Evolutionary conservation across 495 filamentous ascomycete genomes (phyloP), one percentile per base, ranked within the genome.

Genomic region (Sphaerosporella brunnea): DNA sequence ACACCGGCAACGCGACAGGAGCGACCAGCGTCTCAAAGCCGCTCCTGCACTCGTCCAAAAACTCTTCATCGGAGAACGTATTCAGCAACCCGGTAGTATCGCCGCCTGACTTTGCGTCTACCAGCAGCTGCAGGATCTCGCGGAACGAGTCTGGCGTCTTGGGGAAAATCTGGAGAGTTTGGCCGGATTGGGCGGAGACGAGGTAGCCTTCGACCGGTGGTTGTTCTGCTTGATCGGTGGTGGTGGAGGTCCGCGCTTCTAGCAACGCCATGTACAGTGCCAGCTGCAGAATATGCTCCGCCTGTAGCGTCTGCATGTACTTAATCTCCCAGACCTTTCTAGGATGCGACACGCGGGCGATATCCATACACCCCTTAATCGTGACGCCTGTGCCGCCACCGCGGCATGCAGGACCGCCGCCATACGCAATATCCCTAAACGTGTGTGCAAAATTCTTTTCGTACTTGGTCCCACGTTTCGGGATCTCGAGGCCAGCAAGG

Each of bases 281-380:
- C 15, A 24, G 2, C 34, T 50, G 48, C 10, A 50, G 11, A 13
- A 47, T 13, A 21, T 46, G 15, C 16, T 47, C 42, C 11, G 15
- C 18, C 3, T 16, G n/a, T 2, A 50, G 23, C 16, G 11, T 23
- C 18, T 19, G 4, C 3, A 23, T 48, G n/a, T n/a, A n/a, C 28
- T 50, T 50, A 18, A 50, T 23, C 30, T 50, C 48, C 23, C 18
- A 47, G 11, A 50, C 16, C 2, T 40, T 21, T 7, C 10, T 13
- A 16, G 1, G 10, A 2, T 19, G n/a, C 2, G 1, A 10, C n/a
- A 20, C 18, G 10, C 4, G 2, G 19, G 8, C 1, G 18, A 24
- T 25, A 16, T 25, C 41, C 2, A 21, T 3, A 9, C 2, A 3
- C n/a, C 20, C 20, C 8, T 9, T 11, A 21, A 44, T 15, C n/a